phyloP scores from a whole-genome alignment of 2,329 filamentous ascomycete genomes.

The Metarhizium guizhouense region DNA sequence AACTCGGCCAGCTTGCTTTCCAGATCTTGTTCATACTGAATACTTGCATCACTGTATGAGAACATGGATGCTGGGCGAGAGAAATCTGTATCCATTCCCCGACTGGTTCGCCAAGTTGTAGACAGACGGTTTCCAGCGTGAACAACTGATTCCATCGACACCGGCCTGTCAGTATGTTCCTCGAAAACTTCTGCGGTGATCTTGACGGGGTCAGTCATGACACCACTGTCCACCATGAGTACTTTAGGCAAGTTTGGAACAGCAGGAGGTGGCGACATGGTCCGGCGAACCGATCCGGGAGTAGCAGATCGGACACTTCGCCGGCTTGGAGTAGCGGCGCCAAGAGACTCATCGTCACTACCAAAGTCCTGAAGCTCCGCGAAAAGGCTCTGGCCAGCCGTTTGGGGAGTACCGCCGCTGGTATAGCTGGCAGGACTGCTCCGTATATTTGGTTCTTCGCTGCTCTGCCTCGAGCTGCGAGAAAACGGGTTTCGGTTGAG shows the following conservation, averaged over 20 bases:
- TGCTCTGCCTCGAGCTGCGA: slow-evolving; percentile 51
- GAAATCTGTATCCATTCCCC: slow-evolving; percentile 15
- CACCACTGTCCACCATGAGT: slow-evolving; percentile 50
- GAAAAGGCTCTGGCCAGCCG: slow-evolving; percentile 69
- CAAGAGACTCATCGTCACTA: slow-evolving; percentile 64
- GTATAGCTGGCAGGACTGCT: slow-evolving; percentile 52
- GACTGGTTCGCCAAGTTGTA: slow-evolving; percentile 16
- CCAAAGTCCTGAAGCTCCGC: slow-evolving; percentile 80
- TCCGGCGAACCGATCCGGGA: slow-evolving; percentile 36
- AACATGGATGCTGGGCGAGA: slow-evolving; percentile 37
- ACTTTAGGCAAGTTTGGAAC: slow-evolving; percentile 41
- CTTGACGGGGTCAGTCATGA: slow-evolving; percentile 52
- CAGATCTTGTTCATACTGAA: slow-evolving; percentile 41
- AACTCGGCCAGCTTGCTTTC: slow-evolving; percentile 44
- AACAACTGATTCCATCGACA: slow-evolving; percentile 33
- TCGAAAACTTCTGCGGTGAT: slow-evolving; percentile 16
- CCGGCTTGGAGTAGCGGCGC: slow-evolving; percentile 46
- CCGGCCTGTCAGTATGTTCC: slow-evolving; percentile 19
- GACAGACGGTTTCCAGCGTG: slow-evolving; percentile 16
- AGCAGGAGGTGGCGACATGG: slow-evolving; percentile 36
- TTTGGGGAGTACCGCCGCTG: slow-evolving; percentile 43
- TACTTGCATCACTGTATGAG: slow-evolving; percentile 44
- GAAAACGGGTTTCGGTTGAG: slow-evolving; percentile 53
- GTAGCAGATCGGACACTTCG: slow-evolving; percentile 37
- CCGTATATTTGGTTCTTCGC: slow-evolving; percentile 48